Percentiles rank a stretch among this genome's conserved stretches.
Conservation (phyloP, 352 stramenopile genomes). For the Phytophthora sojae region DNA sequence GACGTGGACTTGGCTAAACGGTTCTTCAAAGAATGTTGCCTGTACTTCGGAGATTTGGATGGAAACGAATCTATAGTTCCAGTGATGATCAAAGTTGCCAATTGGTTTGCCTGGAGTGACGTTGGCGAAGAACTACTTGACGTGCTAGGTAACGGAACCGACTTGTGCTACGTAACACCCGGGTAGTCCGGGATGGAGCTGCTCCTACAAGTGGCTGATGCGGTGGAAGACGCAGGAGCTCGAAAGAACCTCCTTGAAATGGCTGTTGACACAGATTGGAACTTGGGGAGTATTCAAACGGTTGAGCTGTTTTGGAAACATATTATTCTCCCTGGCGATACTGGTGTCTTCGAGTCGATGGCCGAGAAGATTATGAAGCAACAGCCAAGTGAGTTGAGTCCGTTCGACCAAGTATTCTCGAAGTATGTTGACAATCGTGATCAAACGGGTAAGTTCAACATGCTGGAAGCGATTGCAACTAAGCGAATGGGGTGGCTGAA, state of each 20-base stretch:
- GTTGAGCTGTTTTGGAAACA: not conserved
- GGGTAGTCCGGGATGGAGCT: not conserved
- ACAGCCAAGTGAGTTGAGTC: not conserved
- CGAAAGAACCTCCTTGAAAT: not conserved
- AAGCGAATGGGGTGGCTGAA: slow-evolving; percentile 16
- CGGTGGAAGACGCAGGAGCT: not conserved
- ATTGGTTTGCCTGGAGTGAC: slow-evolving; percentile 19
- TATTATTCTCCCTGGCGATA: not conserved
- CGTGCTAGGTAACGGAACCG: not conserved
- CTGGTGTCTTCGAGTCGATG: not conserved
- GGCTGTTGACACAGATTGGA: not conserved
- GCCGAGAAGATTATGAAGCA: not conserved
- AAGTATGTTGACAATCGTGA: not conserved
- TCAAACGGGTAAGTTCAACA: not conserved
- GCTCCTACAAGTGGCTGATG: slow-evolving; percentile 1
- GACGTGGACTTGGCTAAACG: not conserved
- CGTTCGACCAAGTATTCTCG: not conserved
- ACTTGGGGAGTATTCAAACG: not conserved
- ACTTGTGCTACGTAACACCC: not conserved
- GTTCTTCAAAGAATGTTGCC: not conserved
- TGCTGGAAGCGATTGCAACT: not conserved
- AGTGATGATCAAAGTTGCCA: not conserved
- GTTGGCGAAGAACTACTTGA: slow-evolving; percentile 9
- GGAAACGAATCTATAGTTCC: not conserved
- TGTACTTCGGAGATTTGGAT: not conserved